A percentile compares a stretch with the other conserved stretches of the same genome.
phyloP scores from a whole-genome alignment of 768 basidiomycete species.

The Dentipellis sp. region DNA sequence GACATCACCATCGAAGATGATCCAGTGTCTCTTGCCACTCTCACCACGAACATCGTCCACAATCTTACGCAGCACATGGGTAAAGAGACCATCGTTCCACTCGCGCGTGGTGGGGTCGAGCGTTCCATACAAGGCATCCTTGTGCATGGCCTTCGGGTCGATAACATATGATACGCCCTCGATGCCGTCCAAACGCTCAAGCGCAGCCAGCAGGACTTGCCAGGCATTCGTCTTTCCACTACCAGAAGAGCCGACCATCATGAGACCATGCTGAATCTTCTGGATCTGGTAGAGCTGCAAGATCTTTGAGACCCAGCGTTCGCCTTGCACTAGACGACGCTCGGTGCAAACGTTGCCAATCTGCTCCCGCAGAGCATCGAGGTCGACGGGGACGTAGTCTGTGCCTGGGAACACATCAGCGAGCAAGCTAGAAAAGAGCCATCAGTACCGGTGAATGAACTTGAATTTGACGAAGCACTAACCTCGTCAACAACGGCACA shows the following conservation, averaged over 20 bases:
- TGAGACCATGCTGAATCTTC: conserved; percentile 98
- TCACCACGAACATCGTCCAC: conserved; percentile 98
- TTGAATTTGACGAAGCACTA: conserved; percentile 16
- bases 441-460: conserved; percentile 3
- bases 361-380: conserved; percentile 76
- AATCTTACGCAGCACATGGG: conserved; percentile 94
- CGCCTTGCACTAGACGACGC: conserved; percentile 76
- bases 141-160: conserved; percentile 98
- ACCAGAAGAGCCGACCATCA: conserved; percentile 99
- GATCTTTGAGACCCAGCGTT: conserved; percentile 91
- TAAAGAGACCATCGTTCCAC: conserved; percentile 99
- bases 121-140: conserved; percentile 95
- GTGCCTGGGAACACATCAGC: conserved; percentile 98
- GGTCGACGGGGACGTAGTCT: conserved; percentile 81
- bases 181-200: conserved; percentile 83
- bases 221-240: conserved; percentile 96
- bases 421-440: conserved; percentile 49
- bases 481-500: conserved; percentile 91
- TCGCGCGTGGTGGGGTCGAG: conserved; percentile 95
- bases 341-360: conserved; percentile 84
- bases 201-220: conserved; percentile 85
- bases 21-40: conserved; percentile 95
- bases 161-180: conserved; percentile 96
- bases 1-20: conserved; percentile 98
- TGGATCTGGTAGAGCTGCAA: conserved; percentile 98